Conservation (phyloP, 495 filamentous ascomycete genomes). For the Ascobolus immersus region DNA sequence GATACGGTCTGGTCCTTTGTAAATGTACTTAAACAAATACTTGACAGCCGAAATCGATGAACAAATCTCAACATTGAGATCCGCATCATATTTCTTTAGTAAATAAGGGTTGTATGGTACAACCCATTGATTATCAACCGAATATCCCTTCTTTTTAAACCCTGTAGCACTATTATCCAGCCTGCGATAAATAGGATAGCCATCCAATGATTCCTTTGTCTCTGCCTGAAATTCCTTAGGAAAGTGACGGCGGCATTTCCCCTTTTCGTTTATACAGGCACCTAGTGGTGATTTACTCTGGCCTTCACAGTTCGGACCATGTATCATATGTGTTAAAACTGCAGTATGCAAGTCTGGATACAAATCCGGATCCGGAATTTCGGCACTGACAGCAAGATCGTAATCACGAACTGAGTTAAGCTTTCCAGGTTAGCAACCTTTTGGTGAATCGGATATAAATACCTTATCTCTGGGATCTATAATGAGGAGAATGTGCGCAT, state of each 20-base stretch:
- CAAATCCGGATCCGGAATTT: no score
- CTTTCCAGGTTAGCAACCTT: no score
- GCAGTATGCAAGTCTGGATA: no score
- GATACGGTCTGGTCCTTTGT: constrained; percentile 7
- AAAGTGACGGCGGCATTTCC: no score
- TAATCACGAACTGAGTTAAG: no score
- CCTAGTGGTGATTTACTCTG: no score
- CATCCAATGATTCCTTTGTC: background rate
- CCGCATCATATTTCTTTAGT: constrained; percentile 1
- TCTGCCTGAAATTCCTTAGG: background rate
- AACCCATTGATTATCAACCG: constrained; percentile 7
- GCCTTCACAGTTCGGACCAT: no score
- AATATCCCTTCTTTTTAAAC: background rate
- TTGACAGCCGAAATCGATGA: constrained; percentile 2
- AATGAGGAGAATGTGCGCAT: constrained; percentile 5
- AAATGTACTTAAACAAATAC: constrained; percentile 11
- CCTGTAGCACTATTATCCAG: background rate
- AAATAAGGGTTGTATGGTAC: constrained; percentile 8
- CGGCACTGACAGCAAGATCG: no score
- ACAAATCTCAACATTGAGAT: constrained; percentile 9
- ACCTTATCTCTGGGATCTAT: background rate
- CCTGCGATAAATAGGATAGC: background rate
- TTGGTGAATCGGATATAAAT: no score
- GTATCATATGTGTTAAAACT: no score
- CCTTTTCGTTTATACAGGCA: no score